Percentiles rank a stretch among this genome's conserved stretches.
phyloP scores from a whole-genome alignment of 2,329 filamentous ascomycete species.

The Clarireedia paspali region DNA sequence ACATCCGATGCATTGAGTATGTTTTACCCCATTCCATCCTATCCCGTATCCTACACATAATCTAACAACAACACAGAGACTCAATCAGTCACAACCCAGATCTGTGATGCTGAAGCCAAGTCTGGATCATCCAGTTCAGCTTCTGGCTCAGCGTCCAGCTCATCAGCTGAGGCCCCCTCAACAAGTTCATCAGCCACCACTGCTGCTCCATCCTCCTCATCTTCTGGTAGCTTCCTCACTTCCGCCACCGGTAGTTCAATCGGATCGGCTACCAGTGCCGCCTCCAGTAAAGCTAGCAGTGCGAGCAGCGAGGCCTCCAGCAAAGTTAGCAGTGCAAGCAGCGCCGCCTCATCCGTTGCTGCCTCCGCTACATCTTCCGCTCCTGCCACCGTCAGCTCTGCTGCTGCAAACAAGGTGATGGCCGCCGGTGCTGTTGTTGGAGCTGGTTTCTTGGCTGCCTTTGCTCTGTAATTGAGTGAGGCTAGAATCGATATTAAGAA shows the following conservation, averaged over 20 bases:
- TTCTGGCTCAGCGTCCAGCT: neutral
- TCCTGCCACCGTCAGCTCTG: neutral
- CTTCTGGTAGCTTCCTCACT: neutral
- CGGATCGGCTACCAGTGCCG: neutral
- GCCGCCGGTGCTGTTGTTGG: conserved; percentile 12
- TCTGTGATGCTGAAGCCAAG: neutral
- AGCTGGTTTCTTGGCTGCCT: conserved; percentile 17
- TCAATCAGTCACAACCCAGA: neutral
- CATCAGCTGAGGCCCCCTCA: neutral
- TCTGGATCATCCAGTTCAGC: conserved; percentile 7
- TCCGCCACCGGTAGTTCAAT: neutral
- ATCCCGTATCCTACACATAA: neutral
- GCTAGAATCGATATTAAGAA: neutral
- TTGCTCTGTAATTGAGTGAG: conserved; percentile 14
- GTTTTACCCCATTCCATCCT: conserved; percentile 1
- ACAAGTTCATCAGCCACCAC: neutral
- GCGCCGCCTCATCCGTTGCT: neutral
- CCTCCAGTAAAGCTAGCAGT: neutral
- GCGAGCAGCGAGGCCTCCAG: neutral
- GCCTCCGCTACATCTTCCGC: conserved; percentile 1
- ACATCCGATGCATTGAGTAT: conserved; percentile 18
- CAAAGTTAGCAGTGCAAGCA: neutral
- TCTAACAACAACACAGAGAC: neutral
- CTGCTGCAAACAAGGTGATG: conserved; percentile 3
- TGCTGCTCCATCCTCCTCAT: neutral